Evolutionary conservation across 106 monocot genomes (phyloP), one percentile per base, ranked within the genome.

Genomic region (Dendrobium chrysotoxum): DNA sequence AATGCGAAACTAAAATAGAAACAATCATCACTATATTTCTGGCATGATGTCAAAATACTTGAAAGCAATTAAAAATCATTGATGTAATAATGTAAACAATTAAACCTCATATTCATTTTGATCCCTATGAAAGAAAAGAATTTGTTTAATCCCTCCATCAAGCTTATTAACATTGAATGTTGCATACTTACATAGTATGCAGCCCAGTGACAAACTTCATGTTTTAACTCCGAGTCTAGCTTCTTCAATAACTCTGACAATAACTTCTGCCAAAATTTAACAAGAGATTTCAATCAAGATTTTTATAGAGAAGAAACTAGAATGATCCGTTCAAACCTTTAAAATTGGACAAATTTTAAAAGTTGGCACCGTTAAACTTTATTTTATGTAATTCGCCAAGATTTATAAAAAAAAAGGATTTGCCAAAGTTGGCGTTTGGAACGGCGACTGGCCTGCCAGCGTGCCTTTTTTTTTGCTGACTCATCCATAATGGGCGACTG

Each of bases 121-220:
- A 74, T 42, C 4, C 15, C 31, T 68, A 70, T 31, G 35, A 70
- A 70, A 23, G 0, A 31, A 70, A 70, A 35, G 68, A 70, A 31
- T 70, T 31, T 70, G 11, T 70, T 70, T 31, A 70, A 70, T 70
- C 35, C 35, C 31, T 17, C 4, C 50, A n/a, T 26, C 47, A 76
- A 23, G 28, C 47, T 39, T 42, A 45, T 35, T 25, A 18, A 76
- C 25, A 47, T 7, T 76, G 3, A 38, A 44, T 53, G 30, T 31
- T n/a, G 20, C 4, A 71, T 70, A 80, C 95, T 91, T 79, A 99
- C 95, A 89, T 99, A 95, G 82, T 95, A 88, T 80, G 99, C 99
- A 83, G 99, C 93, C 99, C 99, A 99, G 42, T 95, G 95, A 80
- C 95, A 95, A 82, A 99, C 82, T 91, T 99, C 95, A 87, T 99